A percentile compares a stretch with the other conserved stretches of the same genome.
Conservation (phyloP, 1,139 yeast species). For the Barnettozyma hawaiiensis region DNA sequence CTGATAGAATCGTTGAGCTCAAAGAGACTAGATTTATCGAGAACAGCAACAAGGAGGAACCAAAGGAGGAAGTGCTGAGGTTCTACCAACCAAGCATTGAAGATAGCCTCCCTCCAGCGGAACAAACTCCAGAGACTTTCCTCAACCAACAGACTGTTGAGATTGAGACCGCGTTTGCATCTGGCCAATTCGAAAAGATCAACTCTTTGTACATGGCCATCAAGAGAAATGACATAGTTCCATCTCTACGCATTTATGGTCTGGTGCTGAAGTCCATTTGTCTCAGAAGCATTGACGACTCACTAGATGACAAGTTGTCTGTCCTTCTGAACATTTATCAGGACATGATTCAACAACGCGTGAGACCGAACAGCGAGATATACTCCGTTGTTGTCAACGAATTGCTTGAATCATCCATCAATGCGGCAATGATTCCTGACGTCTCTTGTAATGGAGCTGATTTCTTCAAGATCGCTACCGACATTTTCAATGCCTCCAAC, state of each 20-base stretch:
- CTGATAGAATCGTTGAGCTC: slow-evolving; percentile 6
- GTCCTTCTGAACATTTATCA: slow-evolving; percentile 61
- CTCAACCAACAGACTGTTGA: slow-evolving; percentile 16
- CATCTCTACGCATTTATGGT: slow-evolving; percentile 30
- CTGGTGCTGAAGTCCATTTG: slow-evolving; percentile 32
- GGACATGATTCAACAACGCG: slow-evolving; percentile 45
- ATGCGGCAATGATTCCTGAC: slow-evolving; percentile 31
- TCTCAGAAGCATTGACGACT: slow-evolving; percentile 32
- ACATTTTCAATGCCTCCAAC: slow-evolving; percentile 47
- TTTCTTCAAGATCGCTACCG: slow-evolving; percentile 58
- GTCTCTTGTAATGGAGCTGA: slow-evolving; percentile 46
- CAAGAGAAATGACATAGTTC: slow-evolving; percentile 33
- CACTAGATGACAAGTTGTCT: slow-evolving; percentile 46
- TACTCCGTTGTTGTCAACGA: slow-evolving; percentile 47
- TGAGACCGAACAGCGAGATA: slow-evolving; percentile 52
- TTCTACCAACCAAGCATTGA: slow-evolving; percentile 9
- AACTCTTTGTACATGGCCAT: slow-evolving; percentile 35
- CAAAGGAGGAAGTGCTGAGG: slow-evolving; percentile 11
- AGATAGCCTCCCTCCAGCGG: slow-evolving; percentile 13
- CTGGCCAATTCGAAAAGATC: slow-evolving; percentile 29
- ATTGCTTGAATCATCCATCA: slow-evolving; percentile 46
- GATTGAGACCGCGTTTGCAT: slow-evolving; percentile 14
- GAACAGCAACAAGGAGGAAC: slow-evolving; percentile 7
- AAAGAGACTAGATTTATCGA: slow-evolving; percentile 3
- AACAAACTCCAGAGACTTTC: slow-evolving; percentile 21